phyloP scores from a whole-genome alignment of 2,329 filamentous ascomycete genomes.

The Lachnellula occidentalis region DNA sequence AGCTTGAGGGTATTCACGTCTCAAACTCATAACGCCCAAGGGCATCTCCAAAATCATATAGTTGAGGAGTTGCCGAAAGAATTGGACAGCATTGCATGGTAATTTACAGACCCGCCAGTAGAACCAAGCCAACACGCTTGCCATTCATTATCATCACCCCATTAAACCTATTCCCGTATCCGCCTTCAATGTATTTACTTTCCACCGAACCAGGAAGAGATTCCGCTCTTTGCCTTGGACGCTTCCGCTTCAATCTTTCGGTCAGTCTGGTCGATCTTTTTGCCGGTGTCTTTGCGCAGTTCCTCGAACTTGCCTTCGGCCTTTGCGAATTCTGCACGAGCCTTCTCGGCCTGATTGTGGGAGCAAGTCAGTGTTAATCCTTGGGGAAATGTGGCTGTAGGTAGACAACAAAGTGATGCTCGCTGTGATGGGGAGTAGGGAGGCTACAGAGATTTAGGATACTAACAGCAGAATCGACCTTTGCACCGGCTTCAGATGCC shows the following conservation, averaged over 20 bases:
- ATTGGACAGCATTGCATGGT: too few species aligned
- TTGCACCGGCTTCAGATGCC: constrained; percentile 56
- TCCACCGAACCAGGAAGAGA: constrained; percentile 81
- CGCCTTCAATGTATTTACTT: constrained; percentile 35
- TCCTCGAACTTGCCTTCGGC: constrained; percentile 56
- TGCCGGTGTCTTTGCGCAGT: constrained; percentile 57
- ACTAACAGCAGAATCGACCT: constrained; percentile 65
- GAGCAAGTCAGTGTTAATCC: constrained; percentile 4
- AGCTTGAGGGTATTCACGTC: too few species aligned
- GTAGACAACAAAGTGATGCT: neutral
- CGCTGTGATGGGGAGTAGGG: neutral
- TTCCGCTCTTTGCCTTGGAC: constrained; percentile 74
- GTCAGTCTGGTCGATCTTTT: constrained; percentile 79
- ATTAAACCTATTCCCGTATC: neutral
- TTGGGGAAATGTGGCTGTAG: neutral
- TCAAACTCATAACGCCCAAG: too few species aligned
- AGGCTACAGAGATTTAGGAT: neutral
- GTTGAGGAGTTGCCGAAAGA: too few species aligned
- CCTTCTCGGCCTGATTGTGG: constrained; percentile 50
- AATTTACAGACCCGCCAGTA: too few species aligned
- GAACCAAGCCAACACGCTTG: neutral
- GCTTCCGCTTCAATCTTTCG: constrained; percentile 73
- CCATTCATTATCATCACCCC: neutral
- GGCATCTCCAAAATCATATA: too few species aligned
- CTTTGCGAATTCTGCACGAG: constrained; percentile 56